Evolutionary conservation across 2,329 filamentous ascomycete genomes (phyloP).

Genomic region (Fusarium buharicum): DNA sequence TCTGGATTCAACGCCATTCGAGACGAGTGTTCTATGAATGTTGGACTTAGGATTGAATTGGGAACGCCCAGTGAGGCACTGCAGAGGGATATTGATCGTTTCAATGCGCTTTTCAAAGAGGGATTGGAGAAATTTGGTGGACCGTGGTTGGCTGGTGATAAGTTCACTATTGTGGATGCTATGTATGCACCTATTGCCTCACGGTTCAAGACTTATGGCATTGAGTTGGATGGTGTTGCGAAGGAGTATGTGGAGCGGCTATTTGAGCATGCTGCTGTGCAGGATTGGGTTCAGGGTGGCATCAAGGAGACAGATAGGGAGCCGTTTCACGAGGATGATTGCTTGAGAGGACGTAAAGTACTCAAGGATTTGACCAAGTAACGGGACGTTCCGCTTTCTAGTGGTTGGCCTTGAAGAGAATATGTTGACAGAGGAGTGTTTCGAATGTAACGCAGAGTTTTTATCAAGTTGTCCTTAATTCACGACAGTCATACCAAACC

Average conservation of each 20-base stretch:
- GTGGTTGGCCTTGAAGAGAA: too few species aligned
- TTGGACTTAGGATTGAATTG: conserved; percentile 52
- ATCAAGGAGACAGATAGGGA: conserved; percentile 53
- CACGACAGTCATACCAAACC: too few species aligned
- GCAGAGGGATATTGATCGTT: conserved; percentile 50
- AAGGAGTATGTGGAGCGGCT: conserved; percentile 51
- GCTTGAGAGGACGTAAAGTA: conserved; percentile 48
- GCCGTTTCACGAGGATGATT: conserved; percentile 51
- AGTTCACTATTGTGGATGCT: conserved; percentile 54
- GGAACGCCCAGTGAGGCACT: conserved; percentile 45
- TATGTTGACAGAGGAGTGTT: rapidly evolving
- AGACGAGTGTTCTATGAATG: conserved; percentile 56
- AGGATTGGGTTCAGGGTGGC: conserved; percentile 53
- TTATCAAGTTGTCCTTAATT: too few species aligned
- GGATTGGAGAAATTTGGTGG: conserved; percentile 55
- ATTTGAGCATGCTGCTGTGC: conserved; percentile 50
- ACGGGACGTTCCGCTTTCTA: neutral
- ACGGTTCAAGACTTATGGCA: conserved; percentile 52
- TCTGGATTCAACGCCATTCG: conserved; percentile 55
- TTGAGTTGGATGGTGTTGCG: conserved; percentile 46
- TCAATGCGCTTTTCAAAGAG: conserved; percentile 52
- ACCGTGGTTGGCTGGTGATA: conserved; percentile 53
- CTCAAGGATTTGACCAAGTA: conserved; percentile 44
- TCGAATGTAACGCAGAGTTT: neutral
- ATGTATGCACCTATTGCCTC: conserved; percentile 57